Evolutionary conservation across 139 green algal genomes (phyloP), one percentile per base, ranked within the genome.

Genomic region (Nannochloris sp.): DNA sequence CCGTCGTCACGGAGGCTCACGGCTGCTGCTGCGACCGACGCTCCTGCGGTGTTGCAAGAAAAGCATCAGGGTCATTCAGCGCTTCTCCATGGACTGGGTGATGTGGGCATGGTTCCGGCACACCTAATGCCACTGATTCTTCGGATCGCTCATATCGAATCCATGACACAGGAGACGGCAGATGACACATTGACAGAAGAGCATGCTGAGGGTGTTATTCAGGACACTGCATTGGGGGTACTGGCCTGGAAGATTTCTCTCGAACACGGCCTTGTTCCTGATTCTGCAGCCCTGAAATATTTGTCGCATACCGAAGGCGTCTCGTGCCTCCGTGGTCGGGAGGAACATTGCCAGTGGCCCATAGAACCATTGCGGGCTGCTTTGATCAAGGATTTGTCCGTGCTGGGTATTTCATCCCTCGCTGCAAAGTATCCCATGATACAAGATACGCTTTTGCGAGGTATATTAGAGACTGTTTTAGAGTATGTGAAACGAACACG

Each of bases 341-440:
- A 40, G 34, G 34, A 40, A 11, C 0, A 11, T 12, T 40, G 34
- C 34, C 34, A 11, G 34, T 94, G 85, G 85, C 87, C 87, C 1
- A 70, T 71, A 24, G 81, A 89, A 58, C 87, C 87, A 1, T 70
- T 94, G 66, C 72, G 85, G 0, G 62, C 56, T 21, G 76, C 81
- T 27, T 67, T 92, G n/a, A 74, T 92, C 25, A 64, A 83, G 68
- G 21, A n/a, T 66, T 69, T 89, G 12, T 67, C 66, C 14, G 75
- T 73, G 58, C 64, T 93, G 48, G 84, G 79, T 8, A 78, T 88
- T 5, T 75, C 81, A 2, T 73, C 79, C 18, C 91, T 85, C 62
- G 80, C 76, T 2, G 71, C 82, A 5, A 93, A 89, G 70, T 94
- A 95, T 69, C 79, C 81, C 2, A 78, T 78, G 0, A 77, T 94